phyloP scores from a whole-genome alignment of 768 basidiomycete genomes.

The Mycena epipterygia region DNA sequence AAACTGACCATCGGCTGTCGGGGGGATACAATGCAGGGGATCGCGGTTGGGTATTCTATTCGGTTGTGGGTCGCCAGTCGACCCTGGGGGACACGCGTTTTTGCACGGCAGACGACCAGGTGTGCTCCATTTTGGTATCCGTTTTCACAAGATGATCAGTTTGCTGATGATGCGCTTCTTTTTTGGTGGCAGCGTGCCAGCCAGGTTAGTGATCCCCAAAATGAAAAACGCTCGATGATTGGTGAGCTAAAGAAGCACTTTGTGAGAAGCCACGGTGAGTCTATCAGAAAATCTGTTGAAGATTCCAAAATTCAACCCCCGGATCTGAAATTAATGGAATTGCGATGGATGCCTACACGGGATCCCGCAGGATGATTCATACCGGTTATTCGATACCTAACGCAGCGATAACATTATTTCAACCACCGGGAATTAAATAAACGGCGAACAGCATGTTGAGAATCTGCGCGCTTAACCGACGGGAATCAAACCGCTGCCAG shows the following conservation, averaged over 20 bases:
- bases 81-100: neutral
- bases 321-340: constrained; percentile 2
- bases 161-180: neutral
- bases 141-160: neutral
- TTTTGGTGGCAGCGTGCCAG: neutral
- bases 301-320: neutral
- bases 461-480: constrained; percentile 1
- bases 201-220: constrained; percentile 20
- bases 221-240: constrained; percentile 28
- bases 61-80: too few relatives aligned
- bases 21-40: too few relatives aligned
- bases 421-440: neutral
- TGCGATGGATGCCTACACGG: neutral
- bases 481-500: constrained; percentile 7
- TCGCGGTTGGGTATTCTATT: too few relatives aligned
- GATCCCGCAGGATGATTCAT: neutral
- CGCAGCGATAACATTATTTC: neutral
- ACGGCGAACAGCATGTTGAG: neutral
- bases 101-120: neutral
- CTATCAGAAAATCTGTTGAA: constrained; percentile 33
- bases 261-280: constrained; percentile 7
- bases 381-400: neutral
- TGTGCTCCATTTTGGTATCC: neutral
- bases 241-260: constrained; percentile 26
- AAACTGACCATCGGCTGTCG: too few relatives aligned